phyloP scores from a whole-genome alignment of 2,329 filamentous ascomycete species.

The Xylaria sp. region DNA sequence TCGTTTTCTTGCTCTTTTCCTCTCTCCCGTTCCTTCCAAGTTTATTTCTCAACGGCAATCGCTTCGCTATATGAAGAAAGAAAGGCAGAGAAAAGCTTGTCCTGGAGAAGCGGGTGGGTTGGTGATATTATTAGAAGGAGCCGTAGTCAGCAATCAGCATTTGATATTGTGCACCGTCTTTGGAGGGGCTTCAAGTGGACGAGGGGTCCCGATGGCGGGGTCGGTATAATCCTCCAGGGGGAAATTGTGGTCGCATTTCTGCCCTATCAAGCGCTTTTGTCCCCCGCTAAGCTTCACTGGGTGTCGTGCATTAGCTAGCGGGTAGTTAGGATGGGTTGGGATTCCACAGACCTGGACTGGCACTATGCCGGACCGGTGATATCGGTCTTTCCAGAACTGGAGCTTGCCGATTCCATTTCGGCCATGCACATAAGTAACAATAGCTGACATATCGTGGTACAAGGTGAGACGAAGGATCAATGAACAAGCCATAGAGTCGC shows the following conservation, averaged over 20 bases:
- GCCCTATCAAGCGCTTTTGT: constrained; percentile 20
- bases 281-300: constrained; percentile 11
- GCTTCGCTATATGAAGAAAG: constrained; percentile 4
- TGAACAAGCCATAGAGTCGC: too few relatives aligned
- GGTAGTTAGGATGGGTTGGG: not conserved
- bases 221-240: constrained; percentile 27
- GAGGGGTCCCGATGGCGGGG: constrained; percentile 35
- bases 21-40: not conserved
- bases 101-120: not conserved
- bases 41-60: not conserved
- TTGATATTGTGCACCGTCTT: constrained; percentile 21
- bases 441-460: not conserved
- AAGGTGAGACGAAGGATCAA: constrained; percentile 8
- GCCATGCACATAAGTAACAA: not conserved
- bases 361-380: constrained; percentile 24
- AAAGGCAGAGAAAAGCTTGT: constrained; percentile 2
- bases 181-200: constrained; percentile 20
- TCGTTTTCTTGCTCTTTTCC: not conserved
- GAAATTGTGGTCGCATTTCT: constrained; percentile 15
- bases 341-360: constrained; percentile 18
- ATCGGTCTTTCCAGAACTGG: constrained; percentile 37
- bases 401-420: constrained; percentile 21
- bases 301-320: constrained; percentile 30
- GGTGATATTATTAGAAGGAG: constrained; percentile 26
- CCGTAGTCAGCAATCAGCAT: constrained; percentile 33